These are phyloP conservation scores for Thraustochytrium sp. DNA, from an alignment of 352 stramenopile genomes.

Conservation along the genomic window DNA sequence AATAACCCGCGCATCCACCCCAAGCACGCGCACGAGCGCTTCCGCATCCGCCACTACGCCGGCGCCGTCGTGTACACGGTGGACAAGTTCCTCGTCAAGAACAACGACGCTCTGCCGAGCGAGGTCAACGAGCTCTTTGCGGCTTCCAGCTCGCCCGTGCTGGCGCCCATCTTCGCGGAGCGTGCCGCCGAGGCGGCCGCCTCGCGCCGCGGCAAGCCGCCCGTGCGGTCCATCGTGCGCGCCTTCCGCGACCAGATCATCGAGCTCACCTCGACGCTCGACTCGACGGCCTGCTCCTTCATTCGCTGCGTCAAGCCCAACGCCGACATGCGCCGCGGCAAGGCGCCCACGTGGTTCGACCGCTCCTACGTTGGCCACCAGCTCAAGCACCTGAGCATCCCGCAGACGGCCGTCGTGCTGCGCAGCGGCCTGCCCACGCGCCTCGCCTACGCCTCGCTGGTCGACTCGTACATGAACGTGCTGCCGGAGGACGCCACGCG, in stretches of 20 bases:
- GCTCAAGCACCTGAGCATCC: constrained; percentile 72
- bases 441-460: constrained; percentile 66
- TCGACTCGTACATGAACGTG: constrained; percentile 64
- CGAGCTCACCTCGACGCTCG: constrained; percentile 67
- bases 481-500: constrained; percentile 63
- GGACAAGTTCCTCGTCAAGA: constrained; percentile 76
- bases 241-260: constrained; percentile 67
- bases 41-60: constrained; percentile 80
- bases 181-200: neutral
- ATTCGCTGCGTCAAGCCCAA: constrained; percentile 82
- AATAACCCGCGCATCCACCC: constrained; percentile 71
- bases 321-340: constrained; percentile 56
- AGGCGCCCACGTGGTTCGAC: constrained; percentile 55
- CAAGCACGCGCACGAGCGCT: constrained; percentile 78
- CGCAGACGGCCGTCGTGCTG: constrained; percentile 72
- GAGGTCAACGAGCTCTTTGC: constrained; percentile 55
- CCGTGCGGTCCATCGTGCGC: constrained; percentile 56
- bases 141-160: constrained; percentile 39
- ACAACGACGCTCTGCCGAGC: constrained; percentile 75
- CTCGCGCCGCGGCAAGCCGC: neutral
- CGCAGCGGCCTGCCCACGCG: constrained; percentile 72
- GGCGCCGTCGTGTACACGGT: constrained; percentile 78
- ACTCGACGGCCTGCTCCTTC: constrained; percentile 74
- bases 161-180: neutral
- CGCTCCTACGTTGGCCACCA: constrained; percentile 69